Conservation (phyloP, 1,139 yeast genomes). For the Pneumocystis oryctolagi region DNA sequence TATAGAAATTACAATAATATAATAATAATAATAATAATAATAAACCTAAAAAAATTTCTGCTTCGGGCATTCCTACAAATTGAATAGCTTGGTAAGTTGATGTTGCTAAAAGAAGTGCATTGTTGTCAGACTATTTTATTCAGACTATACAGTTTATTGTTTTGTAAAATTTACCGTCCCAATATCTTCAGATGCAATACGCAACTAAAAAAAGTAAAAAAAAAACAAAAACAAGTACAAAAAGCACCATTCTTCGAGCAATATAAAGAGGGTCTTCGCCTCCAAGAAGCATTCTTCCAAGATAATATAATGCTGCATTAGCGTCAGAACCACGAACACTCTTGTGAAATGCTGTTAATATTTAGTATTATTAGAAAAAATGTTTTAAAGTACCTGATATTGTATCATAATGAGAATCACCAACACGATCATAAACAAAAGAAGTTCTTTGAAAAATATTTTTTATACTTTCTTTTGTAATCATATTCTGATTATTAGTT, state of each 20-base stretch:
- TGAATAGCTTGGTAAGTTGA: conserved; percentile 78
- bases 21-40: not conserved
- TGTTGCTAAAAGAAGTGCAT: conserved; percentile 72
- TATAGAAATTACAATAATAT: not conserved
- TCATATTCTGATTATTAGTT: not conserved
- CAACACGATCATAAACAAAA: conserved; percentile 66
- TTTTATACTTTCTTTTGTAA: conserved; percentile 26
- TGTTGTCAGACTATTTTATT: conserved; percentile 36
- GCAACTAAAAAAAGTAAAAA: conserved; percentile 20
- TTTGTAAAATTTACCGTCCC: conserved; percentile 25
- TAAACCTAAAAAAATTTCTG: conserved; percentile 49
- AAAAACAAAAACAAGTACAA: conserved; percentile 52
- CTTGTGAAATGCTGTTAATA: conserved; percentile 45
- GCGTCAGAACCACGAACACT: conserved; percentile 76
- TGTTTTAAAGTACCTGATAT: conserved; percentile 46
- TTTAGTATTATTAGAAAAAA: not conserved
- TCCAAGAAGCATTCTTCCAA: conserved; percentile 73
- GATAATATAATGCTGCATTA: conserved; percentile 75
- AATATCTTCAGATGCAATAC: conserved; percentile 31
- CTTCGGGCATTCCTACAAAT: conserved; percentile 94
- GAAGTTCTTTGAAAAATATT: conserved; percentile 36
- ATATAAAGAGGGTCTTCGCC: conserved; percentile 91
- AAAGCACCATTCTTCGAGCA: conserved; percentile 66
- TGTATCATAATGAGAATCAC: conserved; percentile 87
- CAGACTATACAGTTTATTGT: conserved; percentile 44